Evolutionary conservation across 2,329 filamentous ascomycete genomes (phyloP).

Genomic region (Pseudogymnoascus sp.): DNA sequence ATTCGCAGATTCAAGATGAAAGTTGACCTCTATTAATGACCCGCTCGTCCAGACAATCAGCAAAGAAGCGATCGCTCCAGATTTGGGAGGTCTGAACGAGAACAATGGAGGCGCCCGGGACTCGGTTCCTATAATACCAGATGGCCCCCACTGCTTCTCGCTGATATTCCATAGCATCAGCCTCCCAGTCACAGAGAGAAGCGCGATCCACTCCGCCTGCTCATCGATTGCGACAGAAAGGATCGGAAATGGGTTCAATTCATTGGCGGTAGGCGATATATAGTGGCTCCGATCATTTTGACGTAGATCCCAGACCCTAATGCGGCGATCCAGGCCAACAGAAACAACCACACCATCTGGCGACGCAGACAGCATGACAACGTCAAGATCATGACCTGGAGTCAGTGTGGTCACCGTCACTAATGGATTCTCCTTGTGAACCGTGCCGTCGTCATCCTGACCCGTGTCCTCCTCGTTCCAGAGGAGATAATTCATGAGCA

Average conservation of each 20-base stretch:
- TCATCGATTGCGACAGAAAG: conserved; percentile 57
- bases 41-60: conserved; percentile 59
- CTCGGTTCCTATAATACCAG: conserved; percentile 45
- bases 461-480: conserved; percentile 51
- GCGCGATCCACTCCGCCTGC: conserved; percentile 55
- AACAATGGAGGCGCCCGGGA: conserved; percentile 54
- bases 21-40: conserved; percentile 47
- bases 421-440: conserved; percentile 37
- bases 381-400: conserved; percentile 59
- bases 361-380: conserved; percentile 56
- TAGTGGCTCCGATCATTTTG: conserved; percentile 32
- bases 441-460: conserved; percentile 38
- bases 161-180: conserved; percentile 57
- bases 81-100: conserved; percentile 47
- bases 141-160: conserved; percentile 48
- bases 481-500: conserved; percentile 67
- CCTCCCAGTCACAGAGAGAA: conserved; percentile 50
- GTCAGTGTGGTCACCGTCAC: conserved; percentile 54
- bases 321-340: conserved; percentile 60
- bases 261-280: conserved; percentile 28
- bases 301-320: conserved; percentile 56
- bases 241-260: conserved; percentile 47
- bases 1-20: conserved; percentile 17
- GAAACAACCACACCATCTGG: conserved; percentile 59
- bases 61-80: conserved; percentile 37